Percentiles rank a stretch among this genome's conserved stretches.
These are phyloP conservation scores for Tulasnella sp. DNA, from an alignment of 768 basidiomycete species.

Conservation along the genomic window DNA sequence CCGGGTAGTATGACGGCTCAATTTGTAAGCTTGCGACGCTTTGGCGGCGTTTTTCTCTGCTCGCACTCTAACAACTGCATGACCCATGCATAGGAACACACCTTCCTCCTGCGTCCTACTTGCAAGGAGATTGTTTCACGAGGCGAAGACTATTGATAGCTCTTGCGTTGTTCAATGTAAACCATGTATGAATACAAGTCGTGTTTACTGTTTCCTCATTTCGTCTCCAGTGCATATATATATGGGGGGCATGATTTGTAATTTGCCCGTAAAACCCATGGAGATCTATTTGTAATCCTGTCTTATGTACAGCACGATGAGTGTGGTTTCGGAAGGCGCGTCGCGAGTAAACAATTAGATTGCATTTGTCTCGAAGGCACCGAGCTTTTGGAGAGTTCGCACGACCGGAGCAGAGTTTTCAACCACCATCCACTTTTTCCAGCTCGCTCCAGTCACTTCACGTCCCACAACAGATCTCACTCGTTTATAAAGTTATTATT, in stretches of 20 bases:
- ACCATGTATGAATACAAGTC: background rate
- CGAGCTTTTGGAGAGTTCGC: background rate
- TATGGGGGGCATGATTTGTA: too few relatives aligned
- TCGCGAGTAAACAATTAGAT: background rate
- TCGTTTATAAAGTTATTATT: background rate
- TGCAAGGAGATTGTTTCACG: constrained; percentile 26
- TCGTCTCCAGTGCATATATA: background rate
- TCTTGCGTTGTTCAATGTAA: background rate
- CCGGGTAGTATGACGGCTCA: constrained; percentile 91
- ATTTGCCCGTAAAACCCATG: background rate
- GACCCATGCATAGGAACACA: constrained; percentile 60
- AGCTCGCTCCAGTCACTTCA: background rate
- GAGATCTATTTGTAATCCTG: too few relatives aligned
- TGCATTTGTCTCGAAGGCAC: background rate
- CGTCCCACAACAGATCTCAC: background rate
- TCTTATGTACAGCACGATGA: too few relatives aligned
- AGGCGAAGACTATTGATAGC: constrained; percentile 21
- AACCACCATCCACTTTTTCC: background rate
- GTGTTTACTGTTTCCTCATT: background rate
- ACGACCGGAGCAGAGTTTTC: background rate
- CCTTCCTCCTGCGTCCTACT: constrained; percentile 77
- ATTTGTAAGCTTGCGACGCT: constrained; percentile 50
- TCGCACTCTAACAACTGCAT: background rate
- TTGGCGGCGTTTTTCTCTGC: background rate
- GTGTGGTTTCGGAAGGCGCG: background rate